A percentile compares a stretch with the other conserved stretches of the same genome.
phyloP scores from a whole-genome alignment of 805 yeast genomes.

The Spencermartinsiella europaea region DNA sequence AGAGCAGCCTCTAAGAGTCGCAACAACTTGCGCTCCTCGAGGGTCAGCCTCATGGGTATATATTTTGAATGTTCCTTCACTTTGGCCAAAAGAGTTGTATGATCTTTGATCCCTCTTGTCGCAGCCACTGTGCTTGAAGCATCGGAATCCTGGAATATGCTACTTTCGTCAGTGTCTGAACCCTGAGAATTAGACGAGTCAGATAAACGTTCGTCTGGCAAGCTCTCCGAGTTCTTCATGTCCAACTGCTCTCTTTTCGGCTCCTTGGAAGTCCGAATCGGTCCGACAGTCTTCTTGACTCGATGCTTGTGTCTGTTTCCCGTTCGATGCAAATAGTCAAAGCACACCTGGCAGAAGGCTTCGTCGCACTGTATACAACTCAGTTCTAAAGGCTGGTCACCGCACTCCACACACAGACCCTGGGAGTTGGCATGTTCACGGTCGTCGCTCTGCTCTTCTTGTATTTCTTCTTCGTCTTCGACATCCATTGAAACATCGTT shows the following conservation, averaged over 20 bases:
- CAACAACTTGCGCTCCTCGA: conserved; percentile 63
- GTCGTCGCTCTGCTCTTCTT: conserved; percentile 24
- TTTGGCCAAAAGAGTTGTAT: conserved; percentile 16
- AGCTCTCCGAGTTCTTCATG: conserved; percentile 14
- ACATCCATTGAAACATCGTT: conserved; percentile 21
- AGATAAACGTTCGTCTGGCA: conserved; percentile 13
- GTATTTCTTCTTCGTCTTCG: conserved; percentile 29
- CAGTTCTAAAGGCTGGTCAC: conserved; percentile 66
- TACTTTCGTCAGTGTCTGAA: conserved; percentile 5
- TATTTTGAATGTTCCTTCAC: conserved; percentile 40
- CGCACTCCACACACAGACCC: conserved; percentile 62
- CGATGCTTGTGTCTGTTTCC: conserved; percentile 39
- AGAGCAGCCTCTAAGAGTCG: conserved; percentile 69
- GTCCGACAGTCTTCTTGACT: conserved; percentile 8
- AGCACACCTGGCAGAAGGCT: conserved; percentile 65
- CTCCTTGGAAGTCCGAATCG: not conserved
- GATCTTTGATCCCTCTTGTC: conserved; percentile 15
- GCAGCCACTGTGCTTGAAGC: conserved; percentile 15
- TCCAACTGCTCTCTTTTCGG: not conserved
- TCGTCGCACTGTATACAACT: conserved; percentile 60
- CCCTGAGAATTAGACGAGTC: conserved; percentile 12
- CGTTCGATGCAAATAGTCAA: conserved; percentile 60
- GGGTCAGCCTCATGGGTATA: conserved; percentile 64
- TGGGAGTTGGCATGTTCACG: not conserved
- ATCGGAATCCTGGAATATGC: conserved; percentile 1